Evolutionary conservation across 2,329 filamentous ascomycete species (phyloP), one percentile per base, ranked within the genome.

Genomic region (Arthrobotrys sphaeroides): DNA sequence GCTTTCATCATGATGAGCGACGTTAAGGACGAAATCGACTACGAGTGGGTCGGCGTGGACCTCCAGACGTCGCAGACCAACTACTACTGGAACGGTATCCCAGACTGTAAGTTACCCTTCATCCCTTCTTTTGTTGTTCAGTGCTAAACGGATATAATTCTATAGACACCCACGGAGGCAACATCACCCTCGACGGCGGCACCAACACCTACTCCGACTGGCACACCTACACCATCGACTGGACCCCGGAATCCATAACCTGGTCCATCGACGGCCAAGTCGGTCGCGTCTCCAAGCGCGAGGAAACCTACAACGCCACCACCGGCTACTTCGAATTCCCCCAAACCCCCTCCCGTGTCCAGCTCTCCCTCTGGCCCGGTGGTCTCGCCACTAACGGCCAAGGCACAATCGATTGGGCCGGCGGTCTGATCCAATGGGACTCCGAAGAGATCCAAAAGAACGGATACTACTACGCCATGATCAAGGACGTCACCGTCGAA

Each of bases 1-100:
- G 94, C 93, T 28, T 99, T 99, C 82, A 99, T 99, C 82, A 86
- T 98, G 81, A 89, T 97, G 83, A 94, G 91, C 36, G 94, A 98
- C 81, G 91, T 96, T 81, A 96, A 97, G 86, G 95, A 99, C 81
- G 95, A 99, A 84, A 97, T 99, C 80, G 95, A 99, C 84, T 98
- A 93, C 82, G 95, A 99, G 83, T 98, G 91, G 82, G 88, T 99
- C 65, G 95, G 95, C 78, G 87, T 87, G 47, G 92, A 97, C 81
- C 85, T 96, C 77, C 81, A 85, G 51, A 88, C 87, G 77, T 92
- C 91, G 16, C 94, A 99, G 85, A 95, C 93, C 82, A 99, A 99
- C 85, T 99, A 90, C 86, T 99, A 97, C 84, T 97, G 91, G 84
- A 94, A 97, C 84, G 95, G 95, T 81, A 90, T 97, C 77, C 90